A percentile compares a stretch with the other conserved stretches of the same genome.
Conservation (phyloP, 2,329 filamentous ascomycete genomes). For the Talaromyces amestolkiae region DNA sequence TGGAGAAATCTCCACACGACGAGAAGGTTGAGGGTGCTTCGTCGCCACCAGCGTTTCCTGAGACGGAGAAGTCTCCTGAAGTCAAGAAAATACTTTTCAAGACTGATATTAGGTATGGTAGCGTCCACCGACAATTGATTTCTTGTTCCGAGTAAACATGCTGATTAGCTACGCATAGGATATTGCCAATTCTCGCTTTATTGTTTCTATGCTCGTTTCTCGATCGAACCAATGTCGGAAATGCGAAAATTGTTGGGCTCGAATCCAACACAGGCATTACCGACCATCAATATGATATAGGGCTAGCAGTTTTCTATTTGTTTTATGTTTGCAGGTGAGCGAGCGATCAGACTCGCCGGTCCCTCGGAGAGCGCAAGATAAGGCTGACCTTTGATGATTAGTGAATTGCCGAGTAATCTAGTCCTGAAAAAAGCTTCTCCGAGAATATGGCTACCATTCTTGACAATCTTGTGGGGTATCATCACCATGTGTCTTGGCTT, state of each 20-base stretch:
- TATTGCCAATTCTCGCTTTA: conserved; percentile 62
- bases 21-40: conserved; percentile 26
- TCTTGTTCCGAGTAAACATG: neutral
- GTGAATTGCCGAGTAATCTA: conserved; percentile 64
- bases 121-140: neutral
- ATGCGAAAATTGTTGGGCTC: conserved; percentile 64
- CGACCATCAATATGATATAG: conserved; percentile 63
- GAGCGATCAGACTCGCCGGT: too few species aligned
- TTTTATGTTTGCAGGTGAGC: conserved; percentile 55
- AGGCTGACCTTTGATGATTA: conserved; percentile 25
- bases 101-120: conserved; percentile 50
- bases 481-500: conserved; percentile 49
- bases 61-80: conserved; percentile 32
- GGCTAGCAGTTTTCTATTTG: conserved; percentile 64
- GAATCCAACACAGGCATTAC: conserved; percentile 58
- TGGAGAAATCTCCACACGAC: conserved; percentile 12
- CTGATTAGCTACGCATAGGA: conserved; percentile 39
- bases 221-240: conserved; percentile 71
- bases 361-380: neutral
- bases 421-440: conserved; percentile 62
- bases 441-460: conserved; percentile 58
- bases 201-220: conserved; percentile 65
- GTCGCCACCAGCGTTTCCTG: conserved; percentile 22
- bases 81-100: conserved; percentile 50
- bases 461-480: conserved; percentile 59